Evolutionary conservation across 2,329 filamentous ascomycete genomes (phyloP).

Genomic region (Aspergillus amoenus): DNA sequence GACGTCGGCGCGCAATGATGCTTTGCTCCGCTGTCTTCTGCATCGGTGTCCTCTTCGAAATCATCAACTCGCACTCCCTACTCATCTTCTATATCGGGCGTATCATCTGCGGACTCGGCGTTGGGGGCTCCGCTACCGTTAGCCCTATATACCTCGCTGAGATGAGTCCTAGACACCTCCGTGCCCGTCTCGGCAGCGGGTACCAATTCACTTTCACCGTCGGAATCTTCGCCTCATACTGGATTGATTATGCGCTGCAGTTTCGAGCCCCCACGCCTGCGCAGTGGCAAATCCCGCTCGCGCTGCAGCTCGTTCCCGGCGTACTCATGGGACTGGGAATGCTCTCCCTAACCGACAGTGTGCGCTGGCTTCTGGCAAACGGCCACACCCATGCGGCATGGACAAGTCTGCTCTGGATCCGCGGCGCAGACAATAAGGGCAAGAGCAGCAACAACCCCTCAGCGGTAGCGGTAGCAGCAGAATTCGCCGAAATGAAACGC

Average conservation of each 20-base stretch:
- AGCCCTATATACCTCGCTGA: constrained; percentile 48
- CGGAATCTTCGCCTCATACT: constrained; percentile 54
- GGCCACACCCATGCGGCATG: constrained; percentile 48
- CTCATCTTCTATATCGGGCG: constrained; percentile 48
- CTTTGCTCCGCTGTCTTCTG: constrained; percentile 49
- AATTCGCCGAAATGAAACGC: constrained; percentile 53
- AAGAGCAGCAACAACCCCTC: neutral
- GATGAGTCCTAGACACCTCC: constrained; percentile 48
- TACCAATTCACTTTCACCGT: constrained; percentile 54
- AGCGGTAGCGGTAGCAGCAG: constrained; percentile 37
- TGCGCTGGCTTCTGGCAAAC: constrained; percentile 51
- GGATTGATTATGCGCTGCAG: constrained; percentile 51
- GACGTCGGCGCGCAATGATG: constrained; percentile 48
- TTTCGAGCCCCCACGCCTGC: constrained; percentile 27
- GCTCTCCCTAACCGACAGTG: constrained; percentile 50
- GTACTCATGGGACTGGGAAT: constrained; percentile 50
- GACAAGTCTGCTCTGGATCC: constrained; percentile 52
- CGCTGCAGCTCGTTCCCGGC: constrained; percentile 51
- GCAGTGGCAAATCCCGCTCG: constrained; percentile 60
- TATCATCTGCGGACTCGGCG: constrained; percentile 49
- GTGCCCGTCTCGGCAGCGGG: constrained; percentile 51
- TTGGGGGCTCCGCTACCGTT: constrained; percentile 48
- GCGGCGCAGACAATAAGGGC: constrained; percentile 41
- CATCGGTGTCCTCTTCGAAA: constrained; percentile 47
- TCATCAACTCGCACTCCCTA: constrained; percentile 48